phyloP scores from a whole-genome alignment of 2,329 filamentous ascomycete genomes.

The Talaromyces sp. region DNA sequence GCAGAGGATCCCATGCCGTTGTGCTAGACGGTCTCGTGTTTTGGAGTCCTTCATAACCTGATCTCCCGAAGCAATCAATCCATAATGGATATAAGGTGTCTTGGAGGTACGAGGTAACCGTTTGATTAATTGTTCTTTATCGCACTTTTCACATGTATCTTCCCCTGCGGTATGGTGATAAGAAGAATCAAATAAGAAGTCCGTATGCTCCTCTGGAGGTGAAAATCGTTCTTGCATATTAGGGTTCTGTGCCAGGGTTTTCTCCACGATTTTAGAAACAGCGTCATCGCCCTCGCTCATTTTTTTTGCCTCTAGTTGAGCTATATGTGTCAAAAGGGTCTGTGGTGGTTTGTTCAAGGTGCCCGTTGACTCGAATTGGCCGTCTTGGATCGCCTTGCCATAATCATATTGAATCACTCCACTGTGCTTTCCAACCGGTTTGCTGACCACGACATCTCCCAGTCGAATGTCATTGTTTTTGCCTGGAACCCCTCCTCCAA shows the following conservation, averaged over 20 bases:
- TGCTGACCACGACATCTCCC: too few species aligned
- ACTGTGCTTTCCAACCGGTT: too few species aligned
- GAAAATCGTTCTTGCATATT: neutral
- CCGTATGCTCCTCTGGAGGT: neutral
- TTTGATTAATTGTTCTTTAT: neutral
- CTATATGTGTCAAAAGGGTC: neutral
- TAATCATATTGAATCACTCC: too few species aligned
- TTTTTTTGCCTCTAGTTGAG: neutral
- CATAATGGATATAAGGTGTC: neutral
- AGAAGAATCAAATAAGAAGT: neutral
- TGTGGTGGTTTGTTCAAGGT: conserved; percentile 1
- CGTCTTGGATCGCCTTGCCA: conserved; percentile 1
- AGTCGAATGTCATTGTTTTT: too few species aligned
- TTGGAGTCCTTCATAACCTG: neutral
- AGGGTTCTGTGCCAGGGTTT: too few species aligned
- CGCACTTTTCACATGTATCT: neutral
- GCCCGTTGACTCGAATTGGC: neutral
- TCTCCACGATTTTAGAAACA: conserved; percentile 2
- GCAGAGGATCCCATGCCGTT: conserved; percentile 12
- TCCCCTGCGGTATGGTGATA: neutral
- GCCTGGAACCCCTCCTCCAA: conserved; percentile 1
- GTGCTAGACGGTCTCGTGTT: neutral
- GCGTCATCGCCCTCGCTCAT: neutral
- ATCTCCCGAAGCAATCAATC: neutral
- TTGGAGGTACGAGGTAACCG: neutral